Evolutionary conservation across 1,284 basidiomycete species (phyloP), one percentile per base, ranked within the genome.

Genomic region (Pseudozyma sp.): DNA sequence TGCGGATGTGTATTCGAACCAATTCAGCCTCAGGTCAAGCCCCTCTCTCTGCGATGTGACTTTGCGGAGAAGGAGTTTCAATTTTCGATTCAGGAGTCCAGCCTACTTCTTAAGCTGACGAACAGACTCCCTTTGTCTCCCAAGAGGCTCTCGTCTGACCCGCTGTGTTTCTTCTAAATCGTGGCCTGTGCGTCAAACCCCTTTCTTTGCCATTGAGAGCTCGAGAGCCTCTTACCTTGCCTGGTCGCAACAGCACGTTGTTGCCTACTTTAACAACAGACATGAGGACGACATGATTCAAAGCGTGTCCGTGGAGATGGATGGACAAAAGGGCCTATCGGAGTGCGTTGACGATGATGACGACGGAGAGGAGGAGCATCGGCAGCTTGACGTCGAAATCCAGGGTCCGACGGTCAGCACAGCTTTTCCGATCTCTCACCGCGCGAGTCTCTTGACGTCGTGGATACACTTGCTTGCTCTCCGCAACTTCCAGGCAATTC

Each of bases 111-210:
- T 43, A 19, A 13, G 10, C 31, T 34, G 31, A 34, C 16, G 17
- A 19, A 10, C 29, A 19, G 35, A 14, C 40, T 17, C 33, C 13
- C 48, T 34, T 37, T 13, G 44, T 46, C 24, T 37, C 35, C 10
- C 2, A 24, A 24, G 24, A 24, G 24, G 24, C 24, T 24, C 24
- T 24, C 24, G 24, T 24, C 24, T 24, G 24, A 24, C 24, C 24
- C 24, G 24, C 24, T 24, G 10, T 44, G 10, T 52, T 71, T 72
- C 69, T 72, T 72, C 69, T 64, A 59, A 63, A 60, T 35, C 33
- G 31, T 72, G 69, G 69, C 56, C 55, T 60, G 69, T 68, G 69
- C 69, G 64, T 13, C 31, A n/a, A 5, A 31, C 10, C 29, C 31
- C 9, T 9, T 29, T 17, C 4, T 10, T 8, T 17, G 11, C 29